Evolutionary conservation across 805 yeast genomes (phyloP), one percentile per base, ranked within the genome.

Genomic region (Monosporozyma siamensis): DNA sequence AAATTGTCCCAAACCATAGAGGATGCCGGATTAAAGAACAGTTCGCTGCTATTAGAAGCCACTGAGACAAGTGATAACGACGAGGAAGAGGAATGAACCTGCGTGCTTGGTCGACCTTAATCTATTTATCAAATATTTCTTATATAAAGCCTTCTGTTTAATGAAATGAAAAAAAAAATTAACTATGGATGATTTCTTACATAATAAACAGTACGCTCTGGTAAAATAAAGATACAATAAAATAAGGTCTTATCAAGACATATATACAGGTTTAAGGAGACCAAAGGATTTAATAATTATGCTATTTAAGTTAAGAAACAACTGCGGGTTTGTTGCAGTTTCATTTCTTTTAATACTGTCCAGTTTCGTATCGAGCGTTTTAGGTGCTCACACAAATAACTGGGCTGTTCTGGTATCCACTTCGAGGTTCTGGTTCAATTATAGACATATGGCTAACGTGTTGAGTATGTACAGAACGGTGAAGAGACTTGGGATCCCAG

Each of bases 361-460:
- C 20, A 22, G 26, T 32, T 20, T 32, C 23, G 24, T 20, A 22
- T 18, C 35, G 17, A 24, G 22, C 10, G 40, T 41, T 2, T 10
- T 34, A 24, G 40, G 48, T 9, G 35, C 44, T 53, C 82, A 66
- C 76, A 88, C 80, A 6, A 76, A 76, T 54, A 76, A 76, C 58
- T 76, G 82, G 82, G 78, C 98, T 0, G 97, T 92, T 4, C 67
- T 92, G 36, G 96, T 92, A 30, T 87, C 95, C 2, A 90, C 99
- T 1, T 88, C 97, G 10, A 69, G 97, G 46, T 92, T 92, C 66
- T 92, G 99, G 99, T 92, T 92, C 72, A 92, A 92, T 63, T 92
- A 92, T 59, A 73, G 98, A 59, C 99, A 92, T 63, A 86, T 90
- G 87, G 97, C 98, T 30, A 92, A 92, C 63, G 95, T 84, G 24